Base-by-base conservation (phyloP, 1,284 basidiomycete genomes). In the Peniophora sp. region DNA sequence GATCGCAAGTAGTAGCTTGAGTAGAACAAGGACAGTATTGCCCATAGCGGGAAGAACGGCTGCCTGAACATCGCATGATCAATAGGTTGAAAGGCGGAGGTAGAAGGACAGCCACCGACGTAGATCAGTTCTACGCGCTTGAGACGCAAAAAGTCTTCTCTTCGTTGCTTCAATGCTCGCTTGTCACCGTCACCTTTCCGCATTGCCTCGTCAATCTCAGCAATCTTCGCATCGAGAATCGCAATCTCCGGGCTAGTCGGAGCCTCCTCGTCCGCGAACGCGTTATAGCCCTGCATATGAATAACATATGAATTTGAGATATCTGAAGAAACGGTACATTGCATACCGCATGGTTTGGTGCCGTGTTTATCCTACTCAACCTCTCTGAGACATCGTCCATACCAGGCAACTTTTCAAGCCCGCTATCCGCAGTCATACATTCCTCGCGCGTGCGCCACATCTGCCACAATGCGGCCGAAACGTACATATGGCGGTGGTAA, bases 401-500 rank as follows among this genome's bases (percentile, higher is more conserved):
- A 41, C 86, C 79, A 34, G 85, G 79, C 76, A 92, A 74, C 67
- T 81, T 73, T 58, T 92, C 88, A 54, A 97, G 69, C 11, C 96
- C 97, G 59, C 92, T 92, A 71, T 99, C 97, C 50, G 89, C 83
- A 2, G 87, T 85, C 75, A 97, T 89, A 62, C 89, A 97, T 61
- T 98, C 95, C 65, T 98, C 95, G 51, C 97, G 76, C 2, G 92
- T 88, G 64, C 89, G 78, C 90, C 92, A 98, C 77, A 94, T 92
- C 71, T 99, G 97, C 73, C 86, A 86, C 34, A 98, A 70, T 22
- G 92, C 83, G 47, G 95, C 73, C 48, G 90, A 90, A 53, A 98
- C 78, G 62, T 97, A 89, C 82, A 97, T 88, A 63, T 99, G 93
- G 57, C 81, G 82, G 58, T 82, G 80, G 66, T 97, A 99, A 36